Conservation (phyloP, 2,329 filamentous ascomycete species). For the Fusarium transvaalense region DNA sequence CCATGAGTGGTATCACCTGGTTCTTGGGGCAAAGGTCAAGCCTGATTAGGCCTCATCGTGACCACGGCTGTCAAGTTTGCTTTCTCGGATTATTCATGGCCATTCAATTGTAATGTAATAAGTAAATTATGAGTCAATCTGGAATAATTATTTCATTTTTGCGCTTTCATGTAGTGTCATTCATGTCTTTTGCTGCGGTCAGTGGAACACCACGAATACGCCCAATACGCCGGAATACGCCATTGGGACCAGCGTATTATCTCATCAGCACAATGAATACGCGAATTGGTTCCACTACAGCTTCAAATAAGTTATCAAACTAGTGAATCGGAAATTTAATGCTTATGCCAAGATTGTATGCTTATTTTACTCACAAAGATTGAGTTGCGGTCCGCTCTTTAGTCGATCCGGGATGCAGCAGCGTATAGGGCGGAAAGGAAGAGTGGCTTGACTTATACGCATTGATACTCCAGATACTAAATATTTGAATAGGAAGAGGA, state of each 20-base stretch:
- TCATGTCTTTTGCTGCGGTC: background rate
- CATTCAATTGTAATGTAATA: background rate
- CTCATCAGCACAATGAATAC: background rate
- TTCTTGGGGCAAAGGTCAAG: too few species aligned
- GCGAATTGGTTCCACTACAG: background rate
- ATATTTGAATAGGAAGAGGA: fast-evolving
- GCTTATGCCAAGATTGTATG: constrained; percentile 6
- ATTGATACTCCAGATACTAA: too few species aligned
- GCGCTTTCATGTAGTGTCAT: fast-evolving
- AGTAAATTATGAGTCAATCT: fast-evolving
- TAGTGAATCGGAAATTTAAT: too few species aligned
- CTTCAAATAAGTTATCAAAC: background rate
- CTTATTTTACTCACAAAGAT: constrained; percentile 6
- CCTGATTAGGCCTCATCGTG: background rate
- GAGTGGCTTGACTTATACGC: constrained; percentile 9
- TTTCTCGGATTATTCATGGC: too few species aligned
- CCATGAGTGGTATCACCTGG: background rate
- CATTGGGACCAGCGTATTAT: background rate
- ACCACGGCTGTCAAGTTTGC: background rate
- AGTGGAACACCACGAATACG: background rate
- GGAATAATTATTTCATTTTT: fast-evolving
- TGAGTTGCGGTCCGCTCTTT: background rate
- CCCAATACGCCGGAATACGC: constrained; percentile 24
- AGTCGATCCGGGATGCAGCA: background rate
- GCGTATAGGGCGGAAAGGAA: constrained; percentile 5